Evolutionary conservation across 768 basidiomycete genomes (phyloP).

Genomic region (Russula dissimulans): DNA sequence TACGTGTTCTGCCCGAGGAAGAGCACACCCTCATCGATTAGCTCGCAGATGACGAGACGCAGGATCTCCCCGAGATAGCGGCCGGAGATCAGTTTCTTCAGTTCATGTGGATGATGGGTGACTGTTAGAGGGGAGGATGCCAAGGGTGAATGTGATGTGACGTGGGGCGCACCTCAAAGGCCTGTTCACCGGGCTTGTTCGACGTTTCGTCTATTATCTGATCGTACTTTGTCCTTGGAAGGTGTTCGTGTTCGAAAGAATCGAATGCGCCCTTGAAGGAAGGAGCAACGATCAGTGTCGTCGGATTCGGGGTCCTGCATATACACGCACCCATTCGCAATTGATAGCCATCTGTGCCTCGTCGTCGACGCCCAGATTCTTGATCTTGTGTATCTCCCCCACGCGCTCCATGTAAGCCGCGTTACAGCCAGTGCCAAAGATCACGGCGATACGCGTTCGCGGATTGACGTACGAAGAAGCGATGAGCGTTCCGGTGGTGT

Average conservation of each 20-base stretch:
- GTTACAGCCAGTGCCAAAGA: constrained; percentile 98
- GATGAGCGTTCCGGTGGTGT: constrained; percentile 96
- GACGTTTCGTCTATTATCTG: constrained; percentile 84
- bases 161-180: constrained; percentile 59
- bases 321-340: constrained; percentile 76
- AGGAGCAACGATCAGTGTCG: neutral
- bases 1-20: constrained; percentile 99
- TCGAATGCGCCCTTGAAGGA: constrained; percentile 83
- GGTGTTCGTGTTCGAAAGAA: constrained; percentile 87
- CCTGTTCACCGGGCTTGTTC: constrained; percentile 94
- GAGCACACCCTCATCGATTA: constrained; percentile 92
- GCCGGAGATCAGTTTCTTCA: constrained; percentile 86
- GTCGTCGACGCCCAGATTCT: constrained; percentile 55
- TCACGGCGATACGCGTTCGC: constrained; percentile 84
- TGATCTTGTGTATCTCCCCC: constrained; percentile 77
- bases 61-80: constrained; percentile 95
- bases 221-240: constrained; percentile 94
- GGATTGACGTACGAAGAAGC: constrained; percentile 95
- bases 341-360: constrained; percentile 85
- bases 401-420: constrained; percentile 96
- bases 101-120: neutral
- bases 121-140: neutral
- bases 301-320: neutral
- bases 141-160: neutral
- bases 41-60: constrained; percentile 88